Evolutionary conservation across 2,329 filamentous ascomycete genomes (phyloP), one percentile per base, ranked within the genome.

Genomic region (Cylindrodendrum hubeiense): DNA sequence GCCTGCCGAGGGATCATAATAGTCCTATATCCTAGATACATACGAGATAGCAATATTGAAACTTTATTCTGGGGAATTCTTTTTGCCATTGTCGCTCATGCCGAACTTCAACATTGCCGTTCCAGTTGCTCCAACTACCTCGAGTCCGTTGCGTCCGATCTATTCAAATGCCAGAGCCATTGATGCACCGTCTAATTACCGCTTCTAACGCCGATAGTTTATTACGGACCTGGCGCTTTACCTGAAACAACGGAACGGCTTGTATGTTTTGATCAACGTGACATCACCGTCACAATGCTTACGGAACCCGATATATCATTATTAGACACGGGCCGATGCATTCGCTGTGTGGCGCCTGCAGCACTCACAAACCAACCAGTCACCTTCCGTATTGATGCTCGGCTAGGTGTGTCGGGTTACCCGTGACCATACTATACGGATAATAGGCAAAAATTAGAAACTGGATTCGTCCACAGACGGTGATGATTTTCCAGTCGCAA

Each of bases 1-100:
- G 90, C 87, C 84, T 4, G 82, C 78, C 0, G 84, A 86, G 63
- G 37, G n/a, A n/a, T 39, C 15, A 39, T n/a, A n/a, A 30, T 2
- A 13, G 15, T 39, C 8, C 37, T 17, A n/a, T 17, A n/a, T 37
- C 34, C n/a, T n/a, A 39, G 15, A n/a, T 39, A 39, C 15, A n/a
- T 7, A n/a, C 37, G 37, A 39, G 37, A 39, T 19, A 39, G 15
- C 15, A 5, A 39, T n/a, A 8, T n/a, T 8, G 17, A 39, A n/a
- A 17, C 15, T 39, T 5, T n/a, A n/a, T 7, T n/a, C 34, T n/a
- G 34, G 17, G 34, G 17, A 12, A n/a, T n/a, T 8, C n/a, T n/a
- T n/a, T 8, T 17, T 17, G 3, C n/a, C 17, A 8, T n/a, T 7
- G 17, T n/a, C 17, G 5, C 37, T 39, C 15, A n/a, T n/a, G 3